Evolutionary conservation across 257 asterid genomes (phyloP).

Genomic region (Datura wrightii): DNA sequence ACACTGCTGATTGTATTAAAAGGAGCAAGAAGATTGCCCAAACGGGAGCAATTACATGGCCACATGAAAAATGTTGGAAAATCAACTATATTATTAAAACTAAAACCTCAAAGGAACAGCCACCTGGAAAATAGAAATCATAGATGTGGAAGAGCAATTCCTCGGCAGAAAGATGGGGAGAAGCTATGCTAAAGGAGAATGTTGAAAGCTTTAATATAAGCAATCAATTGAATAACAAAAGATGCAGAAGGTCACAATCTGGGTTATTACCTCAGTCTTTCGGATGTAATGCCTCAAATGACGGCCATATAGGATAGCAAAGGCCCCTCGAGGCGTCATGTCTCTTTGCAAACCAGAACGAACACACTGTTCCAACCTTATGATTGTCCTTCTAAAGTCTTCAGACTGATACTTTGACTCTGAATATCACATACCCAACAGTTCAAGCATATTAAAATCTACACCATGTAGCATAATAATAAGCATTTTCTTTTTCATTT

Average conservation of each 20-base stretch:
- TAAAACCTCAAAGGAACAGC: constrained; percentile 21
- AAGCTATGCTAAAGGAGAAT: background rate
- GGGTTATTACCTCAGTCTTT: constrained; percentile 73
- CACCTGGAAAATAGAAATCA: constrained; percentile 17
- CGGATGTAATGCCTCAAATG: constrained; percentile 74
- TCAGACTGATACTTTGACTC: constrained; percentile 71
- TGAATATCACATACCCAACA: constrained; percentile 42
- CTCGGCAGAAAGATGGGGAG: background rate
- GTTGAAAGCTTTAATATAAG: background rate
- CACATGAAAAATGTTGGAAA: background rate
- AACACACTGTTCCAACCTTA: constrained; percentile 83
- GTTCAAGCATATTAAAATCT: constrained; percentile 17
- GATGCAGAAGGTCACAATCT: constrained; percentile 34
- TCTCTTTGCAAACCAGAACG: constrained; percentile 70
- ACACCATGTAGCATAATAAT: background rate
- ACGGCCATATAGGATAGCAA: constrained; percentile 87
- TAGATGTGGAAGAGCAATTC: constrained; percentile 9
- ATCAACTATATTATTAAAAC: background rate
- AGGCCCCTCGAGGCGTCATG: constrained; percentile 75
- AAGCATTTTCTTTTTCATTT: constrained; percentile 7
- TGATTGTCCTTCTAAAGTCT: constrained; percentile 75
- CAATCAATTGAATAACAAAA: constrained; percentile 6
- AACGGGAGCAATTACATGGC: background rate
- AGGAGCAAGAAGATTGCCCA: background rate
- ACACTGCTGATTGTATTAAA: background rate